Conservation (phyloP, 2,329 filamentous ascomycete genomes). For the Fusarium sp. region DNA sequence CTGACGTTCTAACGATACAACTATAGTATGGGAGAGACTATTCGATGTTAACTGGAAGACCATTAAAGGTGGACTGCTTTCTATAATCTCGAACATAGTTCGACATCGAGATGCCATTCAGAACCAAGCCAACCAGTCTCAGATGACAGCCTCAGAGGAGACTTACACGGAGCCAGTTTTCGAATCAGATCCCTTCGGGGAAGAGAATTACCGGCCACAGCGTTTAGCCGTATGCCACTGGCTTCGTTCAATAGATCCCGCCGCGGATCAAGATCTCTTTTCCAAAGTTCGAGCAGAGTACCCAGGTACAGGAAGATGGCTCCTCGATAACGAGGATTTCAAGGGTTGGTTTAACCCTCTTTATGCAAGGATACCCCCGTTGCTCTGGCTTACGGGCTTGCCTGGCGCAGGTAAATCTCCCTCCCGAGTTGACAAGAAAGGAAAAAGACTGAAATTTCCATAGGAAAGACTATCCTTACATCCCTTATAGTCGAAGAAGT, state of each 20-base stretch:
- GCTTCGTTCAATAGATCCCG: background rate
- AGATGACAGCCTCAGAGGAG: accelerated
- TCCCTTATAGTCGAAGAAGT: accelerated
- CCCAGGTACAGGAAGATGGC: background rate
- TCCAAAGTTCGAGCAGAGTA: background rate
- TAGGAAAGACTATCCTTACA: background rate
- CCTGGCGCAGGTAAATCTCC: background rate
- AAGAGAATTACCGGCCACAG: accelerated
- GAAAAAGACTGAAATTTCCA: accelerated
- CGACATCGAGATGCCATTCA: background rate
- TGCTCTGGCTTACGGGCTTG: background rate
- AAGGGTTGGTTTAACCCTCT: accelerated
- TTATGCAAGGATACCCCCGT: accelerated
- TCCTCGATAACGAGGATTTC: accelerated
- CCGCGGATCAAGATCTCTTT: background rate
- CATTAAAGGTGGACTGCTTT: accelerated
- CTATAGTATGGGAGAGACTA: accelerated
- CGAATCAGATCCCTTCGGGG: accelerated
- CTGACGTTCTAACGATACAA: accelerated
- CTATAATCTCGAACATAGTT: accelerated
- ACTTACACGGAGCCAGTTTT: accelerated
- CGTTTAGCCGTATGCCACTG: background rate
- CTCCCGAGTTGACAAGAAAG: accelerated
- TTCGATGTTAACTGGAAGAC: background rate
- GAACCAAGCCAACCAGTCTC: background rate